phyloP scores from a whole-genome alignment of 169 alveolate genomes.

The Plasmodium blacklocki region DNA sequence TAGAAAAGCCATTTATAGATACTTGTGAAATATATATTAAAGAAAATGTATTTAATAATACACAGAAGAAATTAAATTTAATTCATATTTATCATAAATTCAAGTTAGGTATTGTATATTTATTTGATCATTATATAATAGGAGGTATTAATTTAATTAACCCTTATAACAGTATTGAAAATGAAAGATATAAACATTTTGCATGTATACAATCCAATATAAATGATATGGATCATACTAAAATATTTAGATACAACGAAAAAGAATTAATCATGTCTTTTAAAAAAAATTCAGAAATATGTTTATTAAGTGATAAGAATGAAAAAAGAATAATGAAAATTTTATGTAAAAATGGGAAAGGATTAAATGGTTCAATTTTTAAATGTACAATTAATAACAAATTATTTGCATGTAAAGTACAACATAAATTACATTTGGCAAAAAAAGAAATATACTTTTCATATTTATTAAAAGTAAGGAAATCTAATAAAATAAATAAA shows the following conservation, averaged over 20 bases:
- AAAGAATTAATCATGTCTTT: constrained; percentile 15
- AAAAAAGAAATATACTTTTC: constrained; percentile 76
- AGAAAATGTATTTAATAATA: constrained; percentile 9
- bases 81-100: constrained; percentile 1
- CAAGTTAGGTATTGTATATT: constrained; percentile 27
- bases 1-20: constrained; percentile 31
- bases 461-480: constrained; percentile 38
- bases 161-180: constrained; percentile 56
- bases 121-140: constrained; percentile 46
- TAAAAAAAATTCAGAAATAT: constrained; percentile 24
- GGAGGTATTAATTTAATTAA: constrained; percentile 50
- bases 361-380: constrained; percentile 55
- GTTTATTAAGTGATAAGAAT: constrained; percentile 22
- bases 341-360: constrained; percentile 50
- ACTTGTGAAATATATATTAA: constrained; percentile 46
- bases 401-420: constrained; percentile 65
- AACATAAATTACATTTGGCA: constrained; percentile 38
- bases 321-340: constrained; percentile 33
- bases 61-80: background rate
- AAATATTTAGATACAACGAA: constrained; percentile 44
- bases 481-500: constrained; percentile 13
- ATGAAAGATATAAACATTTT: constrained; percentile 27
- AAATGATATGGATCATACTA: constrained; percentile 35
- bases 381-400: constrained; percentile 30
- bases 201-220: constrained; percentile 24